Base-by-base conservation (phyloP, 352 stramenopile genomes). In the Pythium biforme region DNA sequence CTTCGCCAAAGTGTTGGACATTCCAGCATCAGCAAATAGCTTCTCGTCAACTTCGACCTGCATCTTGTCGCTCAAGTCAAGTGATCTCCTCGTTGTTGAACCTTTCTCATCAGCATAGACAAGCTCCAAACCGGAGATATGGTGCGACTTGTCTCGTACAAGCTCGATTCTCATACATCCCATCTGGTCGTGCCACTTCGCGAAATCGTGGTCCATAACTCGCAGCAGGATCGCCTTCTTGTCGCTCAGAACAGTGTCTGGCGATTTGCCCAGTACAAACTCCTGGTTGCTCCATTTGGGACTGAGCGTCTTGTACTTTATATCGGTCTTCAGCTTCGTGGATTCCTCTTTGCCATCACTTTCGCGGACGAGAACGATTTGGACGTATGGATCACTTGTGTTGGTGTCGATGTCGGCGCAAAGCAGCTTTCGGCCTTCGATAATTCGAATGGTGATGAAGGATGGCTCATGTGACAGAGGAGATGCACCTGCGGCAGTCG, bases 211-310 rank as follows among this genome's bases (percentile, higher is more conserved):
- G 41, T 91, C 82, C 70, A 83, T 76, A 4, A 91, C 72, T 12
- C 79, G 79, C 14, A 91, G 50, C 1, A 91, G 26, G 2, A 91
- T 39, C 1, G 74, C 75, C 20, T 80, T 87, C 48, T 89, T 89
- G 56, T 88, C 72, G 14, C 70, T 78, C 17, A 91, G 62, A n/a
- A 68, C 60, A 0, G 74, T 88, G 23, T 71, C 75, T 26, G 77
- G 70, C 1, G 63, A 74, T 50, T 79, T 86, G 2, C 82, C 82
- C 0, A 91, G 69, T 15, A 77, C 63, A 49, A 91, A 91, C 52
- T 83, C 74, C 45, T 91, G 77, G 54, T 91, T 91, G 14, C 74
- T 62, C 82, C 82, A 91, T 50, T 79, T 87, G 0, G 82, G 82
- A 31, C 83, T 89, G 3, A 91, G 25, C 2, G 82, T 89, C 33